Base-by-base conservation (phyloP, 2,329 filamentous ascomycete genomes). In the Penicillium expansum region DNA sequence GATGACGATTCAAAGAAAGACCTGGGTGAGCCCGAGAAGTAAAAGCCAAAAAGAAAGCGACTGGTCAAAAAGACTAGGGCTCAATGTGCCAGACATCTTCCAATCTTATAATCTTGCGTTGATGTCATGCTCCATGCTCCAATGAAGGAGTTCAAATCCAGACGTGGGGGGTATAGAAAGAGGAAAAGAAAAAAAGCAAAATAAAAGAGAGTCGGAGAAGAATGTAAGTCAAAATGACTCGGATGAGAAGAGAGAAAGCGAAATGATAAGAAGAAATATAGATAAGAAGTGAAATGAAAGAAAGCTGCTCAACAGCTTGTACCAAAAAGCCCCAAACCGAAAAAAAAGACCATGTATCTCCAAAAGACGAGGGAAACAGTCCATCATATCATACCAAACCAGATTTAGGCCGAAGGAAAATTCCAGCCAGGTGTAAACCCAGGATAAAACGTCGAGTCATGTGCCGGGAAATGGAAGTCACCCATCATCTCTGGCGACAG, bases 401-500 rank as follows among this genome's bases (percentile, higher is more conserved):
- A 41, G n/a, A 35, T 14, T 43, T 35, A 62, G 2, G 43, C 50
- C 18, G 61, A 52, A 18, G 58, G 62, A 32, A 66, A 66, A 18
- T 56, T 52, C 63, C 63, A 67, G 16, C 61, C 59, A 3, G 62
- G 58, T 2, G 62, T 62, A 48, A 65, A 65, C 3, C 56, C 61
- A 48, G 57, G 51, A 27, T 63, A 67, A 35, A 59, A 64, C 5
- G 51, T 16, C 1, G 52, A n/a, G 16, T 68, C 69, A 16, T 64
- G 62, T 7, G 64, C 22, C 22, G 65, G 60, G 11, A 71, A 65
- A 11, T 59, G 60, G 48, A 67, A 71, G 24, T 68, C 64, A 14
- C 55, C 52, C 29, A 70, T 54, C 56, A 71, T 62, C 30, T 67
- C 65, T 43, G 58, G 55, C 10, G 70, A 54, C 30, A 72, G 42